A percentile compares a stretch with the other conserved stretches of the same genome.
These are phyloP conservation scores for Lachnellula occidentalis DNA, from an alignment of 2,329 filamentous ascomycete genomes.

Conservation along the genomic window DNA sequence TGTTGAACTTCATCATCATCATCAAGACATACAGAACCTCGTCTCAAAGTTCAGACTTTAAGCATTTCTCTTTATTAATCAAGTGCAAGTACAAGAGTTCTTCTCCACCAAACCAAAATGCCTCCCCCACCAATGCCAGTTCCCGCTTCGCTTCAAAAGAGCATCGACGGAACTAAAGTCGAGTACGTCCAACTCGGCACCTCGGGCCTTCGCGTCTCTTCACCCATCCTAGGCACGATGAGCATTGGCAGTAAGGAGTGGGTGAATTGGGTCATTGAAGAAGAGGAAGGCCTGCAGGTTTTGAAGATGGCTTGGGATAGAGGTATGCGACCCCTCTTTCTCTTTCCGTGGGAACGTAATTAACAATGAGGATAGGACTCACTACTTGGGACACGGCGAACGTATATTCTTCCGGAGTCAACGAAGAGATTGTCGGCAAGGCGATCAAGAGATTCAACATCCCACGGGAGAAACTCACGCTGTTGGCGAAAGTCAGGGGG, in stretches of 20 bases:
- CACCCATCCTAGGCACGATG: slow-evolving; percentile 60
- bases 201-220: slow-evolving; percentile 56
- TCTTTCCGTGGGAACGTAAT: neutral
- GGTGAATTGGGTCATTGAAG: slow-evolving; percentile 48
- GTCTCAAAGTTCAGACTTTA: neutral
- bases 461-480: slow-evolving; percentile 48
- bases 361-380: slow-evolving; percentile 37
- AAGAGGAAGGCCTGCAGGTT: slow-evolving; percentile 40
- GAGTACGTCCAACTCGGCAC: slow-evolving; percentile 50
- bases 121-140: neutral
- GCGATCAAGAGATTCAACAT: slow-evolving; percentile 54
- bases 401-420: slow-evolving; percentile 49
- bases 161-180: slow-evolving; percentile 37
- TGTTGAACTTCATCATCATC: no score
- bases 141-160: slow-evolving; percentile 9
- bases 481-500: slow-evolving; percentile 50
- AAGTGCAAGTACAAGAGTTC: neutral
- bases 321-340: neutral
- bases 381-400: slow-evolving; percentile 54
- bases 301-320: slow-evolving; percentile 13
- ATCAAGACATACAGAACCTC: neutral
- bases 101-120: neutral
- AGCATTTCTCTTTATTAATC: neutral
- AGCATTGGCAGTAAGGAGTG: slow-evolving; percentile 48
- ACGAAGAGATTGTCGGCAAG: slow-evolving; percentile 49